Conservation (phyloP, 805 yeast genomes). For the Dipodascus albidus region DNA sequence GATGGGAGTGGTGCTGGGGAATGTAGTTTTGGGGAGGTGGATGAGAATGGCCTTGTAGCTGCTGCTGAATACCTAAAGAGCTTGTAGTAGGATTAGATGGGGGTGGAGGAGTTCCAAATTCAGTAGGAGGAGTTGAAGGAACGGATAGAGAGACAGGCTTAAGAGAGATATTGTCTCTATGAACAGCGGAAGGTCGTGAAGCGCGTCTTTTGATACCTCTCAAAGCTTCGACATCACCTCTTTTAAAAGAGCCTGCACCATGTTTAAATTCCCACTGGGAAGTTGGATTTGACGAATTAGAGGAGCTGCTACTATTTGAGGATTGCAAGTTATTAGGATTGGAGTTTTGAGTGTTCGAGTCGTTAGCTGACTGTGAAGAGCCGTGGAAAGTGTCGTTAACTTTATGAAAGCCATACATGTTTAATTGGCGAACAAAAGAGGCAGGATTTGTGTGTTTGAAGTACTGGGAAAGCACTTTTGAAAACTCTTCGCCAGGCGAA, state of each 20-base stretch:
- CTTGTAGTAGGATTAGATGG: not conserved
- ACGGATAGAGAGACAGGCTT: constrained; percentile 19
- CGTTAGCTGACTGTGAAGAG: not conserved
- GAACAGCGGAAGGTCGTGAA: constrained; percentile 28
- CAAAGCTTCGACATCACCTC: constrained; percentile 68
- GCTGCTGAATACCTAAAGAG: not conserved
- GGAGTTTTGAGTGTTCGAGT: not conserved
- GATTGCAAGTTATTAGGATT: not conserved
- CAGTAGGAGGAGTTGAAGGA: constrained; percentile 15
- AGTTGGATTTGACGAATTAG: not conserved
- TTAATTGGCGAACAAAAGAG: constrained; percentile 84
- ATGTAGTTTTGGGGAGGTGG: constrained; percentile 1
- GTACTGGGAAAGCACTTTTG: constrained; percentile 56
- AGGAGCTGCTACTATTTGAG: not conserved
- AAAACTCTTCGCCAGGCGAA: constrained; percentile 79
- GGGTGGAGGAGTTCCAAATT: not conserved
- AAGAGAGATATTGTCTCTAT: constrained; percentile 16
- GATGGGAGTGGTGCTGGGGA: constrained; percentile 3
- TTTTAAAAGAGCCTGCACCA: constrained; percentile 48
- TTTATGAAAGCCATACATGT: constrained; percentile 95
- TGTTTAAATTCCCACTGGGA: constrained; percentile 79
- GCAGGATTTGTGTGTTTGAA: constrained; percentile 93
- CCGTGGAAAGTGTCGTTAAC: constrained; percentile 28
- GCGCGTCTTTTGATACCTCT: constrained; percentile 72
- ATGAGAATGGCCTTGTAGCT: not conserved